phyloP scores from a whole-genome alignment of 2,329 filamentous ascomycete genomes.

The Sporothrix brasiliensis region DNA sequence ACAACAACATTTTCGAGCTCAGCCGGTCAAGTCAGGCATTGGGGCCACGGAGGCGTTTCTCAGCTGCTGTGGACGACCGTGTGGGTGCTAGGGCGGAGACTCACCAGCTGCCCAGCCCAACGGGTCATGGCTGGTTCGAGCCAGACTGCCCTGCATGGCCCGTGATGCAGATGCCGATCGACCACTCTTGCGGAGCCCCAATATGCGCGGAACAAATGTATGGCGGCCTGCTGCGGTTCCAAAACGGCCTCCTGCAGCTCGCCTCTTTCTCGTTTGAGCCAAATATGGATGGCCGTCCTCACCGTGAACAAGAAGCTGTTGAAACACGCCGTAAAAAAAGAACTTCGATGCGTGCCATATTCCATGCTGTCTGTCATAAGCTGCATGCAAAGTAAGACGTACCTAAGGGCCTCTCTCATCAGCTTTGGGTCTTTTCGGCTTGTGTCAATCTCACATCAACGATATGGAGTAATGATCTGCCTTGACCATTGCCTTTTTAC shows the following conservation, averaged over 20 bases:
- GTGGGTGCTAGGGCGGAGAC: not conserved
- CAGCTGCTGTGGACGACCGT: not conserved
- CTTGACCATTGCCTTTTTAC: conserved; percentile 1
- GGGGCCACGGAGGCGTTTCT: not conserved
- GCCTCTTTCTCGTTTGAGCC: not conserved
- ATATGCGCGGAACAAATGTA: not conserved
- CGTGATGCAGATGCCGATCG: conserved; percentile 17
- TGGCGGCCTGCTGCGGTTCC: not conserved
- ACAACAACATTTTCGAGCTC: not conserved
- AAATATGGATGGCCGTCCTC: not conserved
- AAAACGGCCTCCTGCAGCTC: conserved; percentile 3
- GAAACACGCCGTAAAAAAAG: not conserved
- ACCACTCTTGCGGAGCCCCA: not conserved
- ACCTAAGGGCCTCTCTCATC: no score
- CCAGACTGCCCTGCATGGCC: not conserved
- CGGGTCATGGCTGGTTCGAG: not conserved
- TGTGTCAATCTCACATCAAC: conserved; percentile 1
- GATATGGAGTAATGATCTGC: conserved; percentile 13
- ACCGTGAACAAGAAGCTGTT: not conserved
- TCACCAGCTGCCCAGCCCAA: conserved; percentile 4
- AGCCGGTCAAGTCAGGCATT: not conserved
- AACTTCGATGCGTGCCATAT: not conserved
- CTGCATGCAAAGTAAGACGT: not conserved
- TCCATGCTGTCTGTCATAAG: not conserved
- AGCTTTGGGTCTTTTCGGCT: not conserved